phyloP scores from a whole-genome alignment of 2,329 filamentous ascomycete genomes.

The Pseudogymnoascus sp. region DNA sequence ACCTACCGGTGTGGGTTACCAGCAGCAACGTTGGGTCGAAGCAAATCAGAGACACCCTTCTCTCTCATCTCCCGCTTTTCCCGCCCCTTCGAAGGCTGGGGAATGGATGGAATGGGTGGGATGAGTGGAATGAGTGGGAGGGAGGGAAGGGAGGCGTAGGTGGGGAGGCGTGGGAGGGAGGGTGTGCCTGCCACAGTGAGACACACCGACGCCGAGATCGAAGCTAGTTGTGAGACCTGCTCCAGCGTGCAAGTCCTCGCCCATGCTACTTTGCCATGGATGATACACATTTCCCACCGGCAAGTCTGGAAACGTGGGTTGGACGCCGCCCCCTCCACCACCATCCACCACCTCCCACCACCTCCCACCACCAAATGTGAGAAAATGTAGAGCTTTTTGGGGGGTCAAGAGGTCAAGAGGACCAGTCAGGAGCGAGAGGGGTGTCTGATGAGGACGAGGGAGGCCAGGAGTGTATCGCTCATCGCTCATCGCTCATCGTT shows the following conservation, averaged over 20 bases:
- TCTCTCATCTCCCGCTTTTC: neutral
- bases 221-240: neutral
- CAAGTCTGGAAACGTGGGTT: neutral
- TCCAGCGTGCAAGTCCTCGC: neutral
- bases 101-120: neutral
- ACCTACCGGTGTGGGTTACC: neutral
- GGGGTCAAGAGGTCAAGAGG: constrained; percentile 1
- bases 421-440: constrained; percentile 2
- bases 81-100: neutral
- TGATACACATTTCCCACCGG: neutral
- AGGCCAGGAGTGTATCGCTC: neutral
- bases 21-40: neutral
- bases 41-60: neutral
- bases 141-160: neutral
- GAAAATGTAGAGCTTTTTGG: neutral
- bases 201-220: neutral
- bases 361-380: neutral
- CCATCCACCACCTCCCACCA: too few relatives aligned
- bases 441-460: neutral
- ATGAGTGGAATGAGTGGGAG: neutral
- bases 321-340: neutral
- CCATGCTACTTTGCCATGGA: neutral
- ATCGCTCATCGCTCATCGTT: neutral
- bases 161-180: neutral
- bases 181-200: neutral